phyloP scores from a whole-genome alignment of 352 stramenopile genomes.

The Aphanomyces stellatus region DNA sequence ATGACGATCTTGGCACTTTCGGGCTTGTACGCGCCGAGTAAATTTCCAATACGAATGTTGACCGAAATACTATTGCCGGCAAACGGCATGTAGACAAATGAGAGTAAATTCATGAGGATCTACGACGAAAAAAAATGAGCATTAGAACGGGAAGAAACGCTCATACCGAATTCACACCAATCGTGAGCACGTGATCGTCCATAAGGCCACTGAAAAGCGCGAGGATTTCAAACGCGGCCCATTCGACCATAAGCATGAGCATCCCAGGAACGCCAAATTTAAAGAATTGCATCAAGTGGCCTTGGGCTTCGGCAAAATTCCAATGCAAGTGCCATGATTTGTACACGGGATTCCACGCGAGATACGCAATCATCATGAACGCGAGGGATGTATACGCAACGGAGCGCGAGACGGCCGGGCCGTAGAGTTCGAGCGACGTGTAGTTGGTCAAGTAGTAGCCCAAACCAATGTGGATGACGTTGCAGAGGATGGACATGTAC shows the following conservation, averaged over 20 bases:
- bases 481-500: no score
- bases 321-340: background rate
- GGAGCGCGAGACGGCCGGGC: background rate
- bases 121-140: background rate
- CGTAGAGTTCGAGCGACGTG: no score
- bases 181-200: constrained; percentile 40
- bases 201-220: constrained; percentile 58
- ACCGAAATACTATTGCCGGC: constrained; percentile 61
- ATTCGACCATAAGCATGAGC: constrained; percentile 63
- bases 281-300: constrained; percentile 31
- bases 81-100: constrained; percentile 48
- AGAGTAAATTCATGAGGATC: constrained; percentile 57
- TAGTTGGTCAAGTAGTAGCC: no score
- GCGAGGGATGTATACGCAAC: background rate
- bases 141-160: no score
- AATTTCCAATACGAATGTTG: constrained; percentile 74
- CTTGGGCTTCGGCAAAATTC: background rate
- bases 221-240: constrained; percentile 68
- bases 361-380: no score
- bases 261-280: constrained; percentile 43
- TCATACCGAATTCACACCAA: constrained; percentile 65
- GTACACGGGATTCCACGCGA: background rate
- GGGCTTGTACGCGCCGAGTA: constrained; percentile 66
- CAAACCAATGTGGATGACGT: no score
- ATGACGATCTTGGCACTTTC: constrained; percentile 76